Evolutionary conservation across 495 filamentous ascomycete genomes (phyloP), one percentile per base, ranked within the genome.

Genomic region (Durotheca rogersii): DNA sequence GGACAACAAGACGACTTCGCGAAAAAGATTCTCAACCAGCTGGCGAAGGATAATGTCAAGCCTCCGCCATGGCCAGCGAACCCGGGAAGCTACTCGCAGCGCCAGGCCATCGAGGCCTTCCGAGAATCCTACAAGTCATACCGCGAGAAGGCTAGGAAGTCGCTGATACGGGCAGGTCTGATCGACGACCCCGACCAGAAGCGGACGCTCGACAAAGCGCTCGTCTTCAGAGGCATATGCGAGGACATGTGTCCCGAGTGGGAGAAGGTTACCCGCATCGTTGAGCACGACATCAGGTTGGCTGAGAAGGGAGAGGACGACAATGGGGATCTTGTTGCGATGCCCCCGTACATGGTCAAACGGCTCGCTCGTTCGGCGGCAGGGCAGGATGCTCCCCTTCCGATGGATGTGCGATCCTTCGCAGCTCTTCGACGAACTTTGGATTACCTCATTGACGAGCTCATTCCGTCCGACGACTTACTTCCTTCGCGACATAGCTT

Each of bases 161-260:
- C 80, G 15, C 81, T 90, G 7, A 90, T 94, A 42, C 77, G 73
- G 47, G 80, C 81, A 41, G 85, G 86, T 7, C 77, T 88, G 16
- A 86, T 96, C 66, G 88, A 93, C 41, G 90, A 99, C 61, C 94
- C 94, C 0, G 84, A 94, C 34, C 88, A 89, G 62, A 86, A 83
- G 7, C 87, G 86, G 39, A 82, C 77, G 27, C 78, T 97, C 23
- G 81, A 85, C 31, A 81, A 96, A 49, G 91, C 93, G 3, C 87
- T 96, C 33, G 86, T 85, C 2, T 91, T 90, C 14, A 84, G 88
- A 44, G 93, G 92, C 7, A 92, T 86, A 43, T 97, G 91, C 61
- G 81, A 87, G 54, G 84, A 89, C 50, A 96, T 95, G 91, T 99
- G 94, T 66, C 89, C 94, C 0, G 85, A 92, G 54, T 96, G 83